Evolutionary conservation across 1,284 basidiomycete genomes (phyloP).

Genomic region (Neotropicomus parvogracilis): DNA sequence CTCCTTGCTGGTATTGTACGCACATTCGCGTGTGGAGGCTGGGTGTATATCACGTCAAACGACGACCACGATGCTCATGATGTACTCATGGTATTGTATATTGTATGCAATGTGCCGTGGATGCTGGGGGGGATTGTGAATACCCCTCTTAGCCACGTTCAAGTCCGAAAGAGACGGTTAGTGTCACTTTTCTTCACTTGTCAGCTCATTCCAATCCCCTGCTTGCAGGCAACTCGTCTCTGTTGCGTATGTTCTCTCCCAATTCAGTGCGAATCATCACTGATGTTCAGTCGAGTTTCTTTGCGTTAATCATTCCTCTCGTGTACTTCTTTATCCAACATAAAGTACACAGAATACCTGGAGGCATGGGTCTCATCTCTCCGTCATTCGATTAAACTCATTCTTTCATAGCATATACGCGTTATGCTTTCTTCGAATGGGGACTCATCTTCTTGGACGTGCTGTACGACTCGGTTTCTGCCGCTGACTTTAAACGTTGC

Average conservation of each 20-base stretch:
- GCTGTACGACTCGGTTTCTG: slow-evolving; percentile 68
- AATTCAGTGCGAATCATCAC: background rate
- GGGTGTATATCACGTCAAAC: slow-evolving; percentile 87
- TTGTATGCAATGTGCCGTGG: slow-evolving; percentile 82
- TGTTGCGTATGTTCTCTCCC: slow-evolving; percentile 38
- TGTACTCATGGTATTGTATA: slow-evolving; percentile 84
- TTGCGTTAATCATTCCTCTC: slow-evolving; percentile 66
- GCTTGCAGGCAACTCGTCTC: slow-evolving; percentile 49
- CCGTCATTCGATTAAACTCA: slow-evolving; percentile 1
- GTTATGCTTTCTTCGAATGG: slow-evolving; percentile 88
- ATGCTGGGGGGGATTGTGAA: slow-evolving; percentile 71
- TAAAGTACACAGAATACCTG: slow-evolving; percentile 73
- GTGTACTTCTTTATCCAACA: slow-evolving; percentile 85
- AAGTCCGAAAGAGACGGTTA: slow-evolving; percentile 52
- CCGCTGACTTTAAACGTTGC: slow-evolving; percentile 57
- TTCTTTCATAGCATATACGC: slow-evolving; percentile 65
- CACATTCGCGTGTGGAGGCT: slow-evolving; percentile 85
- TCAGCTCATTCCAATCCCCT: slow-evolving; percentile 4
- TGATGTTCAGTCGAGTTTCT: slow-evolving; percentile 51
- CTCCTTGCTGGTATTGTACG: slow-evolving; percentile 67
- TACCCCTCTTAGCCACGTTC: slow-evolving; percentile 43
- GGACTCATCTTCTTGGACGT: slow-evolving; percentile 77
- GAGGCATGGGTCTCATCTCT: slow-evolving; percentile 47
- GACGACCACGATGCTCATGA: slow-evolving; percentile 85
- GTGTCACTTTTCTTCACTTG: slow-evolving; percentile 13